Percentiles rank a stretch among this genome's conserved stretches.
Conservation (phyloP, 257 asterid species). For the Gentiana macrophylla region DNA sequence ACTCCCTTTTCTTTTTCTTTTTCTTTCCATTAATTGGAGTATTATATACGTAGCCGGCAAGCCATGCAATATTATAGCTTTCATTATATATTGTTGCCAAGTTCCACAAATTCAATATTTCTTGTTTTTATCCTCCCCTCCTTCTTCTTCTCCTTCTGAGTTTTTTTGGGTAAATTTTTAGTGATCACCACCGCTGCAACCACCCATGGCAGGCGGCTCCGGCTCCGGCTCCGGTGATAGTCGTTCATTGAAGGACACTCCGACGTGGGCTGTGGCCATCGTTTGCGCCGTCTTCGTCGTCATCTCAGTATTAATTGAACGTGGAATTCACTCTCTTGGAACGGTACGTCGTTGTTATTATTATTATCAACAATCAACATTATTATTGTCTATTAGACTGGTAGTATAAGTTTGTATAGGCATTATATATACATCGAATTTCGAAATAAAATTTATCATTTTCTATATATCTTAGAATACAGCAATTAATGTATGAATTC, state of each 20-base stretch:
- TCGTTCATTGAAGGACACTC: constrained; percentile 55
- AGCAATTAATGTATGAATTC: neutral
- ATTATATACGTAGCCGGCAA: too few species aligned
- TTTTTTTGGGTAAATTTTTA: too few species aligned
- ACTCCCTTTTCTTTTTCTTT: too few species aligned
- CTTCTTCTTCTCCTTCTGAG: neutral
- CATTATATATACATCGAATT: too few species aligned
- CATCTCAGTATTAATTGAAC: constrained; percentile 53
- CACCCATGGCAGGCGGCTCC: constrained; percentile 11
- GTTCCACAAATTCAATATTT: too few species aligned
- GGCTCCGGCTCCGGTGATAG: constrained; percentile 19
- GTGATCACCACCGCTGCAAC: too few species aligned
- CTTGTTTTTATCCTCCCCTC: too few species aligned
- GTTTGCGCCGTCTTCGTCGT: constrained; percentile 54
- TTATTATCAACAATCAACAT: neutral
- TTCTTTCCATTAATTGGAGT: too few species aligned
- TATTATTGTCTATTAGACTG: neutral
- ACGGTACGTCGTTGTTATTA: constrained; percentile 23
- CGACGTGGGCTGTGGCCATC: constrained; percentile 81
- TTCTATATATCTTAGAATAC: neutral
- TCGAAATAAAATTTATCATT: too few species aligned
- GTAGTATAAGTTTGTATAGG: neutral
- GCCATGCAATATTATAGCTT: too few species aligned
- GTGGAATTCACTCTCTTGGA: constrained; percentile 53
- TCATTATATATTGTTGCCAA: too few species aligned